phyloP scores from a whole-genome alignment of 768 basidiomycete genomes.

The Tylopilus intermedius region DNA sequence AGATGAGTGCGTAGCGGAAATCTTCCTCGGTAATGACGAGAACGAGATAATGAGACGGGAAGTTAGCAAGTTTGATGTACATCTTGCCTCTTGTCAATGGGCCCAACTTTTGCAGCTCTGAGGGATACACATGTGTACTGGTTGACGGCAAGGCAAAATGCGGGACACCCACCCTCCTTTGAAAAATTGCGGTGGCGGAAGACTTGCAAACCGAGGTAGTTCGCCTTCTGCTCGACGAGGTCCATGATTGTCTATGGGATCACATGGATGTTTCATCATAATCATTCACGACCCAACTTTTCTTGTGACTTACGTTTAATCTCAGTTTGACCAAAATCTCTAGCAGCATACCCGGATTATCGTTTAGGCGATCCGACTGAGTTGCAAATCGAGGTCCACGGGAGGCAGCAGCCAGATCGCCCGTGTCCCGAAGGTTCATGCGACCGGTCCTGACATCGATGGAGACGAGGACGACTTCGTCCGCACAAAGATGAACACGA shows the following conservation, averaged over 20 bases:
- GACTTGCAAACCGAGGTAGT: slow-evolving; percentile 74
- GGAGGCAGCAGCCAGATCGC: slow-evolving; percentile 71
- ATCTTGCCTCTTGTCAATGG: slow-evolving; percentile 54
- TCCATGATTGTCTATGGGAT: slow-evolving; percentile 74
- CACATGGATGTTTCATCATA: neutral
- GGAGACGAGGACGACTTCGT: slow-evolving; percentile 70
- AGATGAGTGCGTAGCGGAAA: slow-evolving; percentile 79
- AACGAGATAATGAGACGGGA: slow-evolving; percentile 79
- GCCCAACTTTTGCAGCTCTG: slow-evolving; percentile 73
- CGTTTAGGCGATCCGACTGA: slow-evolving; percentile 61
- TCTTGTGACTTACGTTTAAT: slow-evolving; percentile 46
- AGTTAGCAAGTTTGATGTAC: slow-evolving; percentile 74
- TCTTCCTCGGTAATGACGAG: slow-evolving; percentile 74
- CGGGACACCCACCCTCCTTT: slow-evolving; percentile 46
- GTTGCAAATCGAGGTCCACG: slow-evolving; percentile 61
- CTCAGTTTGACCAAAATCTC: slow-evolving; percentile 57
- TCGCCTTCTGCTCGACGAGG: slow-evolving; percentile 79
- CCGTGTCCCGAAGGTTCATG: slow-evolving; percentile 73
- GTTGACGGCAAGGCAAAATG: neutral
- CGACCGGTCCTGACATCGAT: slow-evolving; percentile 79
- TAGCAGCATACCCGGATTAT: slow-evolving; percentile 56
- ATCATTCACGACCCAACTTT: neutral
- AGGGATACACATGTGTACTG: neutral
- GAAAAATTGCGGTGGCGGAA: slow-evolving; percentile 66
- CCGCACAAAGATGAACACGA: slow-evolving; percentile 66